These are phyloP conservation scores for Phanerodontia chrysosporium DNA, from an alignment of 768 basidiomycete species.

Conservation along the genomic window DNA sequence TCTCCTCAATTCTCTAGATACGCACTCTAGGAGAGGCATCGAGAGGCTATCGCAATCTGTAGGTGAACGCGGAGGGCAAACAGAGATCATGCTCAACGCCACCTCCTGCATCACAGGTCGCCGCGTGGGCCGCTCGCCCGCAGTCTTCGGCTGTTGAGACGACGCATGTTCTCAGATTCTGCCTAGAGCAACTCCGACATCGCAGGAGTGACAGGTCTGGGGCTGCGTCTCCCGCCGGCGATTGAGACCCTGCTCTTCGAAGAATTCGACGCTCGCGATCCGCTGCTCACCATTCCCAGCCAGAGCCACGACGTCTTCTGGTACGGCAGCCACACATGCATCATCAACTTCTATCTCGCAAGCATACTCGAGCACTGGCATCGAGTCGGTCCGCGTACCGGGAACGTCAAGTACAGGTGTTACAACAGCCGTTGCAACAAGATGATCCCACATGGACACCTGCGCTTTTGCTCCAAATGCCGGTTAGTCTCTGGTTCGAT, in stretches of 20 bases:
- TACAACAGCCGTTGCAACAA: too few species aligned
- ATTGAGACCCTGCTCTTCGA: neutral
- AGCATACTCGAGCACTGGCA: neutral
- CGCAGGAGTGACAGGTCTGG: too few species aligned
- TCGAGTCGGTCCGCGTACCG: too few species aligned
- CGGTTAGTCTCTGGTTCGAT: too few species aligned
- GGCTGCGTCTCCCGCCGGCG: neutral
- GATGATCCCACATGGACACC: too few species aligned
- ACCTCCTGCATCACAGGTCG: neutral
- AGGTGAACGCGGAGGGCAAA: neutral
- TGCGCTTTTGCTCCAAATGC: too few species aligned
- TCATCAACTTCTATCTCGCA: neutral
- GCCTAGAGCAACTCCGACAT: too few species aligned
- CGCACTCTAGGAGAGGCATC: neutral
- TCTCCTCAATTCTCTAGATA: neutral
- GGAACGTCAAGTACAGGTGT: too few species aligned
- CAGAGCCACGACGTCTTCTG: neutral
- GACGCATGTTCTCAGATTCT: too few species aligned
- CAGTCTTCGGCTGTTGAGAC: too few species aligned
- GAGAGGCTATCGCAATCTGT: neutral
- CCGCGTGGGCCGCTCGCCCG: too few species aligned
- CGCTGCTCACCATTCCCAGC: neutral
- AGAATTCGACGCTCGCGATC: neutral
- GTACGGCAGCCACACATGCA: neutral
- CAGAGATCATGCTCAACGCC: too few species aligned